Base-by-base conservation (phyloP, 2,329 filamentous ascomycete species). In the Pseudogymnoascus sp. region DNA sequence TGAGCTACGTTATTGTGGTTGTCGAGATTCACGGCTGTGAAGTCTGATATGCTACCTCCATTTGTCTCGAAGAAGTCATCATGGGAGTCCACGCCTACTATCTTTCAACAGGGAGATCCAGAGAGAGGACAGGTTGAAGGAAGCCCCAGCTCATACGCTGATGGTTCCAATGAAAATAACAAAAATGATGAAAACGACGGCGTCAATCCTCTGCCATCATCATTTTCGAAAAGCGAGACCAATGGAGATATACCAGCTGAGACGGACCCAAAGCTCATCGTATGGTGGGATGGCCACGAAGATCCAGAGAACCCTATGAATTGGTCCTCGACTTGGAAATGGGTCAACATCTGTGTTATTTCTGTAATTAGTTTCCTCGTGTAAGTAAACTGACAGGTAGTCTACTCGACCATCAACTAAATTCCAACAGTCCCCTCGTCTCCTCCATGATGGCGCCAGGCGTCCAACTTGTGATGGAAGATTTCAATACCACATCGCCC, bases 381-480 rank as follows among this genome's bases (percentile, higher is more conserved):
- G 69, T 71, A 61, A 64, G 69, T 64, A 10, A 3, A 45, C 31
- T 15, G 6, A 12, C 36, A 3, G 13, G 21, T 18, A 36, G 12
- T 3, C 13, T 48, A 55, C 15, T 39, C 27, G 36, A 60, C 5
- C 10, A 42, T 55, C 9, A 40, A 3, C 62, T 60, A 45, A 63
- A 27, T 60, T 5, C 42, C 7, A 27, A 21, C 36, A 72, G 68
- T 1, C 78, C 80, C 0, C 69, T 82, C 1, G 79, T 75, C 3
- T 78, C 78, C 12, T 78, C 77, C 6, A 78, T 79, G 65, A 78
- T 81, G 61, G 77, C 79, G 1, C 79, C 79, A 1, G 78, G 76
- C 3, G 74, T 80, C 0, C 76, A 77, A 1, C 64, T 75, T 5
- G 71, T 82, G 3, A 74, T 78, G 71, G 58, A 68, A 25, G 76